Percentiles rank a stretch among this genome's conserved stretches.
These are phyloP conservation scores for Coprinopsis marcescibilis DNA, from an alignment of 768 basidiomycete genomes.

Conservation along the genomic window DNA sequence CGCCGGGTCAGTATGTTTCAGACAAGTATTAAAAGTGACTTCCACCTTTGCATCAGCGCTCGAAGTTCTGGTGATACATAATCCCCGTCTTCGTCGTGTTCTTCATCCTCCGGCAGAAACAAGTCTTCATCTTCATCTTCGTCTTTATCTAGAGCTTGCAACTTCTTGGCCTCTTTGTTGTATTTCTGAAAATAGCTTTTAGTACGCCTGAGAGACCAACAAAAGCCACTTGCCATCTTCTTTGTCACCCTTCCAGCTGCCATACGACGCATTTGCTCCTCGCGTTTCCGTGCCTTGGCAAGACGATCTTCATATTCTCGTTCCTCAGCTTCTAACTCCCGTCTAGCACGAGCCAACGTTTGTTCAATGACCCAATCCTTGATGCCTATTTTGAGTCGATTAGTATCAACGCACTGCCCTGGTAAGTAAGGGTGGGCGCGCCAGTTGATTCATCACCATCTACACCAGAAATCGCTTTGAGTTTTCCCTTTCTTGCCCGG, in stretches of 20 bases:
- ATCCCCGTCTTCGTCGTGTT: constrained; percentile 32
- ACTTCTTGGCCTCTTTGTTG: constrained; percentile 8
- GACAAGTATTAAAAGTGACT: constrained; percentile 15
- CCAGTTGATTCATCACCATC: constrained; percentile 24
- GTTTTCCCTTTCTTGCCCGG: constrained; percentile 61
- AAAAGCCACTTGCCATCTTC: constrained; percentile 39
- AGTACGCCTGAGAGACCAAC: neutral
- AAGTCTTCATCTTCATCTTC: constrained; percentile 50
- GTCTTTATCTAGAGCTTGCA: constrained; percentile 7
- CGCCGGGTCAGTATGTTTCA: neutral
- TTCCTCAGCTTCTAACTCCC: constrained; percentile 66
- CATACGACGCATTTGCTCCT: constrained; percentile 48
- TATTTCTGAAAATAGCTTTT: constrained; percentile 14
- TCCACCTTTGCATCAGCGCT: constrained; percentile 78
- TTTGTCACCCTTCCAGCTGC: constrained; percentile 56
- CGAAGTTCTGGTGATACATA: constrained; percentile 75
- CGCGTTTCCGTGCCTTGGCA: constrained; percentile 53
- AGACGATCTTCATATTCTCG: constrained; percentile 58
- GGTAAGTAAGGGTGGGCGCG: too few relatives aligned
- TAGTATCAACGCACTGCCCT: neutral
- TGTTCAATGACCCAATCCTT: constrained; percentile 77
- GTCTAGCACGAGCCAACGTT: constrained; percentile 54
- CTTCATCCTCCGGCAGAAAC: constrained; percentile 64
- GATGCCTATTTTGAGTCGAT: constrained; percentile 26
- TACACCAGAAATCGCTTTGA: constrained; percentile 35